Percentiles rank a stretch among this genome's conserved stretches.
These are phyloP conservation scores for Xenosphaeropsis pyriputrescens DNA, from an alignment of 2,329 filamentous ascomycete species.

Conservation along the genomic window DNA sequence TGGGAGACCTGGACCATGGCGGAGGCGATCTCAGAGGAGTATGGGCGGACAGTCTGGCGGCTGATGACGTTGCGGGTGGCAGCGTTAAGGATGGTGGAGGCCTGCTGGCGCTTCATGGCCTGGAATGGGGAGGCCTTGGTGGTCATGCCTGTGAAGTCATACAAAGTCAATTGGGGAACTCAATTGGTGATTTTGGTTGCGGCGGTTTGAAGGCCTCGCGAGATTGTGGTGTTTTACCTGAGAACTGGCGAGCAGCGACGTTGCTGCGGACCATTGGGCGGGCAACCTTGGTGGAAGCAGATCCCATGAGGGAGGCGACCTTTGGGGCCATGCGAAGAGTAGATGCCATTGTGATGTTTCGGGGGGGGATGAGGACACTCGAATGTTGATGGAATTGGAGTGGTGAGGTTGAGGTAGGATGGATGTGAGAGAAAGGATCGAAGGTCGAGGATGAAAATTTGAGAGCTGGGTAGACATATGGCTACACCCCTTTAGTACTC, in stretches of 20 bases:
- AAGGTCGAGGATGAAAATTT: no score
- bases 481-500: no score
- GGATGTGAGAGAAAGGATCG: no score
- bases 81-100: constrained; percentile 48
- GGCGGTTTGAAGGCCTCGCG: no score
- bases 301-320: constrained; percentile 58
- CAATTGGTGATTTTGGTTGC: no score
- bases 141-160: constrained; percentile 6
- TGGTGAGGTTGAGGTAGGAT: no score
- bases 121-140: constrained; percentile 23
- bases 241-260: constrained; percentile 62
- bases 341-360: constrained; percentile 53
- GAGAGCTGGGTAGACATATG: no score
- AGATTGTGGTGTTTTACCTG: constrained; percentile 31
- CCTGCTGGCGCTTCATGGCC: constrained; percentile 63
- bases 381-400: neutral
- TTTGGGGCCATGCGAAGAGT: constrained; percentile 65
- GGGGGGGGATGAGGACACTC: neutral
- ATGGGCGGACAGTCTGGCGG: constrained; percentile 50
- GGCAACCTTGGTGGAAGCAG: constrained; percentile 51
- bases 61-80: constrained; percentile 26
- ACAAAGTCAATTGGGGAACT: no score
- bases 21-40: constrained; percentile 79
- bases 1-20: constrained; percentile 83
- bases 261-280: constrained; percentile 57